These are phyloP conservation scores for Pseudopyrenochaeta lycopersici DNA, from an alignment of 2,329 filamentous ascomycete genomes.

Conservation along the genomic window DNA sequence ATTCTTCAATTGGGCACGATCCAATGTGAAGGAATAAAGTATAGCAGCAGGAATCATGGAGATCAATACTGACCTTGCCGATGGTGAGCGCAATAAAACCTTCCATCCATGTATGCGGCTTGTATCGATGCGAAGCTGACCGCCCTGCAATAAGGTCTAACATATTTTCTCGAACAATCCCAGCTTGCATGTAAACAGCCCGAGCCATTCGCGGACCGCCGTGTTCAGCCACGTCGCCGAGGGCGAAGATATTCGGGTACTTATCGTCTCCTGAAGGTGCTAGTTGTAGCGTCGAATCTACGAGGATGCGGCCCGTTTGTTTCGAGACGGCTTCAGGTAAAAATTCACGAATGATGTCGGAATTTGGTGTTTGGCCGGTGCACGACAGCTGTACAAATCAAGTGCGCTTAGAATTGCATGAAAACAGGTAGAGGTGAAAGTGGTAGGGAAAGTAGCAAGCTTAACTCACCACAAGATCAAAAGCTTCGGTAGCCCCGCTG, in stretches of 20 bases:
- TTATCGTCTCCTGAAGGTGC: conserved; percentile 45
- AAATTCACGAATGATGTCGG: conserved; percentile 57
- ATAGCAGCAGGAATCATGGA: not conserved
- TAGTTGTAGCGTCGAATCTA: conserved; percentile 67
- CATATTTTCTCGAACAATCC: conserved; percentile 16
- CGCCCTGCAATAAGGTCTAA: not conserved
- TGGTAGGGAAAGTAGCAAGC: not conserved
- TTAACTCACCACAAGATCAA: conserved; percentile 59
- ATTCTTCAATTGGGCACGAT: not conserved
- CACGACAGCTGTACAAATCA: conserved; percentile 45
- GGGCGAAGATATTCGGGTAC: conserved; percentile 65
- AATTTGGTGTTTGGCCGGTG: conserved; percentile 68
- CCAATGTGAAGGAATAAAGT: not conserved
- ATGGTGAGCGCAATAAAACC: not conserved
- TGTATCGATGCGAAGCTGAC: not conserved
- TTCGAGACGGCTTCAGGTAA: conserved; percentile 56
- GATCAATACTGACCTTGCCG: not conserved
- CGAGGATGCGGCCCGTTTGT: conserved; percentile 60
- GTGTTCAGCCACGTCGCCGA: conserved; percentile 69
- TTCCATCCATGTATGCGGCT: not conserved
- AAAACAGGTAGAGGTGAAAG: not conserved
- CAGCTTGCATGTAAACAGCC: conserved; percentile 63
- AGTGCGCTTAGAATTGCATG: not conserved
- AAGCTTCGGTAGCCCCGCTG: conserved; percentile 57
- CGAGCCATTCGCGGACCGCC: conserved; percentile 64